Conservation (phyloP, 352 stramenopile genomes). For the Lagenidium sp. region DNA sequence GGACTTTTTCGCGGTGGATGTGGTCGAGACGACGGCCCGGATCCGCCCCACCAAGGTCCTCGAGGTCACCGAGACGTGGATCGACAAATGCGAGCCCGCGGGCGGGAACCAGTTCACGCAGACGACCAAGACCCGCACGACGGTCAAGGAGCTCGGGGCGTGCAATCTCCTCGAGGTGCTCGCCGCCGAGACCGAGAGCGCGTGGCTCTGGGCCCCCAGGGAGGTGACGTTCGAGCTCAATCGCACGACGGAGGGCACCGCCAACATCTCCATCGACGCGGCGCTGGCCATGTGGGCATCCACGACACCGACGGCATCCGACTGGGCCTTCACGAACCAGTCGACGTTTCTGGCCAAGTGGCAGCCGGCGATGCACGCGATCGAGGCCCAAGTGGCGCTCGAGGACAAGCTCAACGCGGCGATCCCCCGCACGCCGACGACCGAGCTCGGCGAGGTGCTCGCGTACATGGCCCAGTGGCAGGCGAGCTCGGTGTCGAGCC, state of each 20-base stretch:
- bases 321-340: slow-evolving; percentile 25
- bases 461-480: slow-evolving; percentile 42
- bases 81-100: slow-evolving; percentile 17
- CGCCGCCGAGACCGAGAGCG: slow-evolving; percentile 1
- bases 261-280: slow-evolving; percentile 24
- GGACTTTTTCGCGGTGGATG: slow-evolving; percentile 32
- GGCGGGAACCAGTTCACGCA: slow-evolving; percentile 14
- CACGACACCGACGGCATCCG: no score
- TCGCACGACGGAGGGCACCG: slow-evolving; percentile 5
- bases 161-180: slow-evolving; percentile 49
- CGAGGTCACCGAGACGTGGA: slow-evolving; percentile 27
- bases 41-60: slow-evolving; percentile 31
- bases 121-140: slow-evolving; percentile 18
- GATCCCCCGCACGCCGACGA: background rate
- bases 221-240: slow-evolving; percentile 58
- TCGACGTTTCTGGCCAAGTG: slow-evolving; percentile 30
- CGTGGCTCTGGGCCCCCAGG: slow-evolving; percentile 14
- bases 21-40: slow-evolving; percentile 30
- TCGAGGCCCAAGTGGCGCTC: slow-evolving; percentile 6
- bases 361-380: slow-evolving; percentile 31
- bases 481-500: slow-evolving; percentile 22
- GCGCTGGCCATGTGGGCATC: slow-evolving; percentile 30
- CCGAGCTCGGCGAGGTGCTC: slow-evolving; percentile 2
- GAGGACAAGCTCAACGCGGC: slow-evolving; percentile 6
- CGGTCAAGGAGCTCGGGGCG: slow-evolving; percentile 22